phyloP scores from a whole-genome alignment of 2,329 filamentous ascomycete genomes.

The Hortaea sp. region DNA sequence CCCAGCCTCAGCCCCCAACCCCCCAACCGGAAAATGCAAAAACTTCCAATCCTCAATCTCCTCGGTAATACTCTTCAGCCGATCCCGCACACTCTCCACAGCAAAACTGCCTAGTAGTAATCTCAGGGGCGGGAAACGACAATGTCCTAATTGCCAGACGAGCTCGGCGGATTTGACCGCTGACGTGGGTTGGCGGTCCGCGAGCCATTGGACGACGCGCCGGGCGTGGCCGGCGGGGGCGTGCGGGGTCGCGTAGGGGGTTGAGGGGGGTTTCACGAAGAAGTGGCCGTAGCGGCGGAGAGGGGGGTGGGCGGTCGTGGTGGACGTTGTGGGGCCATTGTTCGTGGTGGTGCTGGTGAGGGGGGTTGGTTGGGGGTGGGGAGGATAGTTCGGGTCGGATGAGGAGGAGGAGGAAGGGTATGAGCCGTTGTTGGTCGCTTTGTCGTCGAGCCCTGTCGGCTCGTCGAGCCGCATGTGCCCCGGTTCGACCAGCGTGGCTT shows the following conservation, averaged over 20 bases:
- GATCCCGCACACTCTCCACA: slow-evolving; percentile 88
- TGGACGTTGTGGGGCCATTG: no score
- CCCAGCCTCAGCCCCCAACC: slow-evolving; percentile 19
- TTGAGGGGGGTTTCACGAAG: slow-evolving; percentile 73
- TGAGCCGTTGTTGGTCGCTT: slow-evolving; percentile 6
- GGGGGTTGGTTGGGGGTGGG: no score
- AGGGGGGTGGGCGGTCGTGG: no score
- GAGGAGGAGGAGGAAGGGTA: no score
- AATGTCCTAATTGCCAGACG: slow-evolving; percentile 89
- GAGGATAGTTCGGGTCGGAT: no score
- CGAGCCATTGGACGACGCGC: slow-evolving; percentile 88
- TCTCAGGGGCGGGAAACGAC: slow-evolving; percentile 80
- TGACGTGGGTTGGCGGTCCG: slow-evolving; percentile 83
- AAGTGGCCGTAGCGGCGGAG: slow-evolving; percentile 72
- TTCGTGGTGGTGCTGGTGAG: no score
- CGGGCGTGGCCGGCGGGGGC: slow-evolving; percentile 81
- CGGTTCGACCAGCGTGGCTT: slow-evolving; percentile 85
- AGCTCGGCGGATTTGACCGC: slow-evolving; percentile 87
- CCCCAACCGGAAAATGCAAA: slow-evolving; percentile 24
- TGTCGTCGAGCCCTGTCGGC: slow-evolving; percentile 32
- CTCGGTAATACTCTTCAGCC: slow-evolving; percentile 81
- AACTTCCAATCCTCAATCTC: slow-evolving; percentile 46
- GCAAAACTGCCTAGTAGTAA: slow-evolving; percentile 87
- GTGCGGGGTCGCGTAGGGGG: slow-evolving; percentile 66
- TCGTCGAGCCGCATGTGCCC: slow-evolving; percentile 84